Evolutionary conservation across 2,329 filamentous ascomycete species (phyloP).

Genomic region (Aspergillus pseudonomiae): DNA sequence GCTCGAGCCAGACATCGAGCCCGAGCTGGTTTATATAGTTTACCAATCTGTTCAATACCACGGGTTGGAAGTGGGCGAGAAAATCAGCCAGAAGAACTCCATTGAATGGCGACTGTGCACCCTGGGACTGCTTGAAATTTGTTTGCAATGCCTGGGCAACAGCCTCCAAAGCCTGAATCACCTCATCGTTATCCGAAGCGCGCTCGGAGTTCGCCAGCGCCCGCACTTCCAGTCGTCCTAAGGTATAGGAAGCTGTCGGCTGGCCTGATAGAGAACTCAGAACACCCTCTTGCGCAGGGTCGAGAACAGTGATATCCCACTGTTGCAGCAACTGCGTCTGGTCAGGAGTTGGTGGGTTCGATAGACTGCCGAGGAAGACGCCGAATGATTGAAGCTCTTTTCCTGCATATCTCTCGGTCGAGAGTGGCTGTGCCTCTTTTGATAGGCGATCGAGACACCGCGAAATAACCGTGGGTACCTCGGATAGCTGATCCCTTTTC

Average conservation of each 20-base stretch:
- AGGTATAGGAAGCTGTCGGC: slow-evolving; percentile 30
- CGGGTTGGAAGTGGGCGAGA: slow-evolving; percentile 27
- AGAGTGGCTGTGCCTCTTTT: slow-evolving; percentile 9
- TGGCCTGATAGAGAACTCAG: slow-evolving; percentile 22
- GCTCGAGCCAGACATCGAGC: slow-evolving; percentile 46
- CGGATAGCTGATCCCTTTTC: slow-evolving; percentile 18
- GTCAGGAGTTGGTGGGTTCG: slow-evolving; percentile 31
- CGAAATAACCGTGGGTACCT: slow-evolving; percentile 12
- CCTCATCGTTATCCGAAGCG: slow-evolving; percentile 11
- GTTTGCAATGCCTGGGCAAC: slow-evolving; percentile 7
- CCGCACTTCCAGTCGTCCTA: slow-evolving; percentile 31
- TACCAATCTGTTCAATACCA: slow-evolving; percentile 32
- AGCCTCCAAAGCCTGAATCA: slow-evolving; percentile 3
- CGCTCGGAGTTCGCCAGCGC: slow-evolving; percentile 30
- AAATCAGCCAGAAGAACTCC: slow-evolving; percentile 41
- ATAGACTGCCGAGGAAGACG: slow-evolving; percentile 47
- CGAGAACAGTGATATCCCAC: slow-evolving; percentile 50
- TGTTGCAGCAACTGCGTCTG: slow-evolving; percentile 40
- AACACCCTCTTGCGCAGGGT: slow-evolving; percentile 44
- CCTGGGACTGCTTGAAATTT: slow-evolving; percentile 6
- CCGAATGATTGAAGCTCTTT: slow-evolving; percentile 39
- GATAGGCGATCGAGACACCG: slow-evolving; percentile 17
- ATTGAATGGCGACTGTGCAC: slow-evolving; percentile 26
- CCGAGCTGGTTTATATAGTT: slow-evolving; percentile 34
- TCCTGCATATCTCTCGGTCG: neutral